A percentile compares a stretch with the other conserved stretches of the same genome.
Evolutionary conservation across 352 stramenopile genomes (phyloP).

Genomic region (Phytophthora brassicae): DNA sequence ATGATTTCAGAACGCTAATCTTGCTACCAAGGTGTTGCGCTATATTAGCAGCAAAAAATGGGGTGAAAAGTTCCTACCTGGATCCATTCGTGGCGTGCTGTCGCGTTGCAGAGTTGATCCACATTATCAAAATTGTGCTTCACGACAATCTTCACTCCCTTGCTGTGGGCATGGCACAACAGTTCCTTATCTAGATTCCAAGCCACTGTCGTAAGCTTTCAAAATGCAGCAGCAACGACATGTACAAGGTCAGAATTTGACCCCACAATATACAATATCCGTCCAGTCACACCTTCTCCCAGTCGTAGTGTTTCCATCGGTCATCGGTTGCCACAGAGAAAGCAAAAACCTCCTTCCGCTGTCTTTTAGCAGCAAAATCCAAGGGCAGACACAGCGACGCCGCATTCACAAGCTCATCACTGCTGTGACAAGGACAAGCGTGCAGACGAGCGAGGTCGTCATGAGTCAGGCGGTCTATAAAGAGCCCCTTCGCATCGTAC

Average conservation of each 20-base stretch:
- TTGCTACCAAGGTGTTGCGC: neutral
- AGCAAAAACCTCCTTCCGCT: conserved; percentile 70
- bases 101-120: conserved; percentile 57
- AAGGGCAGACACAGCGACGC: conserved; percentile 63
- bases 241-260: neutral
- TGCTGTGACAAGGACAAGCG: conserved; percentile 48
- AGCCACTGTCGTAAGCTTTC: conserved; percentile 80
- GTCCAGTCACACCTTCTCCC: conserved; percentile 42
- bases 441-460: conserved; percentile 39
- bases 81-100: conserved; percentile 56
- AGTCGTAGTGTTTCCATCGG: conserved; percentile 82
- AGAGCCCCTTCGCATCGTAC: conserved; percentile 22
- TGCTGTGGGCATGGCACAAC: conserved; percentile 77
- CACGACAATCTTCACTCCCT: conserved; percentile 78
- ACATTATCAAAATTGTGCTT: conserved; percentile 81
- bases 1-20: neutral
- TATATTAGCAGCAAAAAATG: neutral
- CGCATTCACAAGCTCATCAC: conserved; percentile 6
- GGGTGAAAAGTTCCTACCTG: no score
- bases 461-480: conserved; percentile 23
- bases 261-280: neutral
- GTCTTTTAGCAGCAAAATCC: conserved; percentile 14
- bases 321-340: conserved; percentile 68
- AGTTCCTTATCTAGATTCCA: conserved; percentile 85
- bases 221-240: neutral